Evolutionary conservation across 345 rosid genomes (phyloP).

Genomic region (Eucalyptus curtisii): DNA sequence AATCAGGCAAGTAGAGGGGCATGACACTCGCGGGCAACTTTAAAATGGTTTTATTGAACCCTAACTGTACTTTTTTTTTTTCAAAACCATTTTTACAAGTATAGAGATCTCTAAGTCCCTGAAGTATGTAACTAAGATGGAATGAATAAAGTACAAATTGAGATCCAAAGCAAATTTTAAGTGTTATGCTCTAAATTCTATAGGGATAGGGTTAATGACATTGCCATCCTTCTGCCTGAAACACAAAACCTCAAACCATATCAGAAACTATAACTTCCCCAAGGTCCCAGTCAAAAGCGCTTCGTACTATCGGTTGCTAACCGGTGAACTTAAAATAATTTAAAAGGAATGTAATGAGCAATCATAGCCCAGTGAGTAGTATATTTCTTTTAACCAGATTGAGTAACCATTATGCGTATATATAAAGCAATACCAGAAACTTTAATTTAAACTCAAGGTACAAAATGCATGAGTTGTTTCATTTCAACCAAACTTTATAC

Average conservation of each 20-base stretch:
- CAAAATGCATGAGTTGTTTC: not conserved
- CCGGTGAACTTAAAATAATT: not conserved
- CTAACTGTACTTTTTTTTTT: not conserved
- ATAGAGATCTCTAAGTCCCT: not conserved
- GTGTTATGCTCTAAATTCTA: not conserved
- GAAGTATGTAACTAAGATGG: not conserved
- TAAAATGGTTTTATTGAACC: not conserved
- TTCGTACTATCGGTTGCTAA: rapidly evolving
- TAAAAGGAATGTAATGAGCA: not conserved
- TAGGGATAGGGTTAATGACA: not conserved
- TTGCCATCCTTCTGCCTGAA: not conserved
- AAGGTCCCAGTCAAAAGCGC: not conserved
- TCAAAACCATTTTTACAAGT: not conserved
- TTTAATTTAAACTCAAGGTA: not conserved
- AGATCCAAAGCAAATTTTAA: not conserved
- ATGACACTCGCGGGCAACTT: not conserved
- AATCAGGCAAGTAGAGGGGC: not conserved
- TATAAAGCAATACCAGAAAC: no score
- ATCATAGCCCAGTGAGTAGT: rapidly evolving
- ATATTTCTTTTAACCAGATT: not conserved
- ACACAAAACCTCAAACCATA: not conserved
- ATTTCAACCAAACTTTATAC: no score
- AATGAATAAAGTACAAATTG: not conserved
- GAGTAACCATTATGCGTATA: rapidly evolving
- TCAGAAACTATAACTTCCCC: not conserved